These are phyloP conservation scores for Clarireedia homoeocarpa DNA, from an alignment of 2,329 filamentous ascomycete genomes.

Conservation along the genomic window DNA sequence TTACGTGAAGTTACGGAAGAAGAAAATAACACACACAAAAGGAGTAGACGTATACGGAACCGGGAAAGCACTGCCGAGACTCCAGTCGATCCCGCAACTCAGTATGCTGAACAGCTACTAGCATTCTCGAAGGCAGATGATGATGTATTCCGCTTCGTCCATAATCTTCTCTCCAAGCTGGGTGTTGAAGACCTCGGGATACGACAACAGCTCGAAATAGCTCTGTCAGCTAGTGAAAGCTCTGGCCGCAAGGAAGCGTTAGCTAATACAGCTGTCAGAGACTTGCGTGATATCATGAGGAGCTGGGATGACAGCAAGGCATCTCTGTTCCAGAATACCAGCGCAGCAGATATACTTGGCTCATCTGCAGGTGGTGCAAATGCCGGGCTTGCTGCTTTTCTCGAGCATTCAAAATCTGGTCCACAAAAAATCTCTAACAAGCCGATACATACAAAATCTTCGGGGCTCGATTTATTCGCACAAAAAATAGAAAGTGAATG, in stretches of 20 bases:
- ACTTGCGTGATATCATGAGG: constrained; percentile 31
- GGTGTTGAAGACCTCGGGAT: constrained; percentile 27
- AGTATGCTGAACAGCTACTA: constrained; percentile 47
- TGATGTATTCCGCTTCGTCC: constrained; percentile 26
- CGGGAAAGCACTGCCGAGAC: constrained; percentile 46
- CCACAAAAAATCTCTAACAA: constrained; percentile 42
- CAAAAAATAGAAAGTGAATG: constrained; percentile 40
- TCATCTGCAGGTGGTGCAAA: constrained; percentile 25
- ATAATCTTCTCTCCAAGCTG: constrained; percentile 22
- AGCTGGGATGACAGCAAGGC: constrained; percentile 34
- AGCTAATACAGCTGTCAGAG: constrained; percentile 27
- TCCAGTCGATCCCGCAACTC: constrained; percentile 41
- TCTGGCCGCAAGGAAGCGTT: constrained; percentile 16
- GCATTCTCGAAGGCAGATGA: constrained; percentile 23
- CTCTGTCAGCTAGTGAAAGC: constrained; percentile 14
- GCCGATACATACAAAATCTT: constrained; percentile 40
- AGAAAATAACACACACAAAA: constrained; percentile 49
- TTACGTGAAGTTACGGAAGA: constrained; percentile 49
- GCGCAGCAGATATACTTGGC: constrained; percentile 28
- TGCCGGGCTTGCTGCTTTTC: constrained; percentile 49
- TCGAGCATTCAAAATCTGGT: constrained; percentile 53
- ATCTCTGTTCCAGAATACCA: constrained; percentile 25
- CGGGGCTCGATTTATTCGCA: constrained; percentile 46
- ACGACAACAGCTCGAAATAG: constrained; percentile 22
- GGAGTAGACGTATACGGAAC: constrained; percentile 57